Evolutionary conservation across 441 rosid genomes (phyloP).

Genomic region (Gossypium davidsonii): DNA sequence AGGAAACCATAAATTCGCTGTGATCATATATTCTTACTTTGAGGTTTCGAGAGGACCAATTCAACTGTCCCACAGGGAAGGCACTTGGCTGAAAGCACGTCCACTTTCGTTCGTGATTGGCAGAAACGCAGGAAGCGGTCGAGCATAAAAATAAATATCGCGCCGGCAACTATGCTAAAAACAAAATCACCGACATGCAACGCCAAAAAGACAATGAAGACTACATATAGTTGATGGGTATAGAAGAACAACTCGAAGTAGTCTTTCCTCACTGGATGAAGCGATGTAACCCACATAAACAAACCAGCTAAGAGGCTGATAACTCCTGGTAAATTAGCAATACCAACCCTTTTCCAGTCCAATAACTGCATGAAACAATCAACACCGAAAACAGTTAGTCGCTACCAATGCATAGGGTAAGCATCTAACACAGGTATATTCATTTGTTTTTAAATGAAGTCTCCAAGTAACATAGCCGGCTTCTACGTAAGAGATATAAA

Average conservation of each 20-base stretch:
- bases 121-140: constrained; percentile 63
- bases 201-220: constrained; percentile 56
- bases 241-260: constrained; percentile 66
- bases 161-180: constrained; percentile 49
- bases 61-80: constrained; percentile 59
- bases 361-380: constrained; percentile 41
- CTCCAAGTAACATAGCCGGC: not conserved
- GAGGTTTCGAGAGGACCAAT: constrained; percentile 50
- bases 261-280: constrained; percentile 41
- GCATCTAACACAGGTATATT: not conserved
- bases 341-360: constrained; percentile 40
- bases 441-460: too few relatives aligned
- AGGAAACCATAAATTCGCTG: not conserved
- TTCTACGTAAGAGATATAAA: not conserved
- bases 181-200: constrained; percentile 55
- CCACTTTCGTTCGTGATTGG: constrained; percentile 49
- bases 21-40: constrained; percentile 27
- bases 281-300: constrained; percentile 64
- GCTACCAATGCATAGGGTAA: not conserved
- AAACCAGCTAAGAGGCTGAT: constrained; percentile 56
- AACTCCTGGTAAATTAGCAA: constrained; percentile 50
- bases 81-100: constrained; percentile 49
- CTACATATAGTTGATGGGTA: constrained; percentile 58
- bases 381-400: not conserved
- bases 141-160: constrained; percentile 38